phyloP scores from a whole-genome alignment of 176 grass and related monocot species.

The Musa troglodytarum region DNA sequence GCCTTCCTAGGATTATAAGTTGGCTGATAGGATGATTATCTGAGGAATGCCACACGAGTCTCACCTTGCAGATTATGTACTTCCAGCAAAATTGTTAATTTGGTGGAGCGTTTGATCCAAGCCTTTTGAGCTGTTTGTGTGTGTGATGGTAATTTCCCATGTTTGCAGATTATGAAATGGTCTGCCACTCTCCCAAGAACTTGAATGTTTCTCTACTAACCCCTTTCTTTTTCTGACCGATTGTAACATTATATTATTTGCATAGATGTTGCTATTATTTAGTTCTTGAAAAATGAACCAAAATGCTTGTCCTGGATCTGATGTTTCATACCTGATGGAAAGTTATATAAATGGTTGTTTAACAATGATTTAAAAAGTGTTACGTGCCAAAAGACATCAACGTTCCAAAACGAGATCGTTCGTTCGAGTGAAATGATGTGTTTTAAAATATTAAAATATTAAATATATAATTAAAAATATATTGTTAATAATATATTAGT shows the following conservation, averaged over 20 bases:
- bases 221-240: background rate
- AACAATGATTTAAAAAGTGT: no score
- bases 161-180: background rate
- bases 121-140: background rate
- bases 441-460: no score
- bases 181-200: background rate
- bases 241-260: conserved; percentile 7
- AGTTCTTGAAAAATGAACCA: background rate
- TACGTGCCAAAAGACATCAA: no score
- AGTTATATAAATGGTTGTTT: background rate
- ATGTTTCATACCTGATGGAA: no score
- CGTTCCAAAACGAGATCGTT: no score
- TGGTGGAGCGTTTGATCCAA: no score
- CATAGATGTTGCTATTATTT: background rate
- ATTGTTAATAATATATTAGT: no score
- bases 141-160: background rate
- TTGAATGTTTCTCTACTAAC: background rate
- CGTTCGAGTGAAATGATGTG: no score
- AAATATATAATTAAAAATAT: no score
- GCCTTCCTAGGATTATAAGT: conserved; percentile 27
- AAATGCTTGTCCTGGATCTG: background rate
- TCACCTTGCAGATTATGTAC: no score
- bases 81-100: background rate
- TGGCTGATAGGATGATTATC: background rate
- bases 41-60: no score